Base-by-base conservation (phyloP, 1,284 basidiomycete genomes). In the Moesziomyces sp. region DNA sequence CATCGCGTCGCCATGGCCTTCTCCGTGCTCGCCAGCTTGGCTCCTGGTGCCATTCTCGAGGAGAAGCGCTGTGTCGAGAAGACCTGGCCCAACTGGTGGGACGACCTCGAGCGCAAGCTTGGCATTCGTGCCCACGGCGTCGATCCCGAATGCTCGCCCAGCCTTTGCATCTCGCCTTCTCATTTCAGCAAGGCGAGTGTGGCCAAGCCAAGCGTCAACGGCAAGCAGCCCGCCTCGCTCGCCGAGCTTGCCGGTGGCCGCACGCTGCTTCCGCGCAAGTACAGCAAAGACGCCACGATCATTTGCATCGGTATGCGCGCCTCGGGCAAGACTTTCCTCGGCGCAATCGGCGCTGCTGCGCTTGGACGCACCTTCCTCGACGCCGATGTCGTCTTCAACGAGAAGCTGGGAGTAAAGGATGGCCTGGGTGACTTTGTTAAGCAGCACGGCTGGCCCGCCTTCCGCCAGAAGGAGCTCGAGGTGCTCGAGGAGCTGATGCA, bases 81-180 rank as follows among this genome's bases (percentile, higher is more conserved):
- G 88, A 99, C 97, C 0, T 99, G 96, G 96, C 96, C 97, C 3
- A 94, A 95, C 83, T 99, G 95, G 93, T 99, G 96, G 94, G 97
- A 99, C 82, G 97, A 98, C 85, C 87, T 99, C 23, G 89, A 93
- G 83, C 93, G 93, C 86, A 95, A 94, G 93, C 93, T 98, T 60
- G 94, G 94, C n/a, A 88, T 98, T 61, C 87, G 89, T 57, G 91
- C 95, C 33, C 89, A 92, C 78, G 95, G 94, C 24, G 90, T 93
- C 47, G 93, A 96, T 72, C 86, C 93, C 18, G 71, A 72, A 19
- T 73, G 69, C 53, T 66, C 69, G 30, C 65, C 72, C 16, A 63
- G 62, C 42, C 53, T 74, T 30, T 74, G 72, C 72, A 74, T 74
- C 42, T 70, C 72, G 30, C 70, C 74, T n/a, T 76, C 78, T 45